These are phyloP conservation scores for Achaetomiella virescens DNA, from an alignment of 495 filamentous ascomycete species.

Conservation along the genomic window DNA sequence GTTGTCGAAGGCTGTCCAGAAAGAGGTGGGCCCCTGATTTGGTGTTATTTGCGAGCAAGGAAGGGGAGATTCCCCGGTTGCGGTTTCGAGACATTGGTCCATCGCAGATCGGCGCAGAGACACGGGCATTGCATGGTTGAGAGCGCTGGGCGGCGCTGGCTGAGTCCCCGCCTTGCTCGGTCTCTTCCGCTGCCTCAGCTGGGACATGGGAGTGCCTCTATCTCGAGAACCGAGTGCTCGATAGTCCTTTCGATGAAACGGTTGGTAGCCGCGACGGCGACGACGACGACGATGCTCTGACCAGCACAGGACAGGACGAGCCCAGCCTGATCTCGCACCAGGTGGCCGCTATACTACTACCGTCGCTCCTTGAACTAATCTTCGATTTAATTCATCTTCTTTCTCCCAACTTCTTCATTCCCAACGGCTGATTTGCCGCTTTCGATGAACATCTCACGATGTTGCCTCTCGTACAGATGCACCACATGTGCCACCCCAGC, in stretches of 20 bases:
- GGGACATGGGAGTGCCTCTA: constrained; percentile 13
- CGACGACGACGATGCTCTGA: constrained; percentile 34
- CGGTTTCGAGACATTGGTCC: neutral
- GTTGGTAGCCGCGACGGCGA: neutral
- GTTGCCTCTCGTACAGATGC: constrained; percentile 42
- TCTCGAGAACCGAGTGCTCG: constrained; percentile 22
- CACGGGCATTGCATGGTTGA: constrained; percentile 14
- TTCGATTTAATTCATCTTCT: constrained; percentile 4
- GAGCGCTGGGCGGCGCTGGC: constrained; percentile 18
- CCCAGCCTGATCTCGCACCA: constrained; percentile 5
- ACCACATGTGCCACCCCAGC: constrained; percentile 42
- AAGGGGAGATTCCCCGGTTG: neutral
- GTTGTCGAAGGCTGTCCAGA: neutral
- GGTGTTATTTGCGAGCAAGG: neutral
- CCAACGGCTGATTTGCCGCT: neutral
- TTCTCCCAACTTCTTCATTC: neutral
- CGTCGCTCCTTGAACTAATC: constrained; percentile 15
- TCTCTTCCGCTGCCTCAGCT: constrained; percentile 9
- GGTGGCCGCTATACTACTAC: constrained; percentile 1
- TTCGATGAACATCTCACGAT: constrained; percentile 27
- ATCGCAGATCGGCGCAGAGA: neutral
- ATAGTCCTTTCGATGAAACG: neutral
- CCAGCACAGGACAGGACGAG: constrained; percentile 27
- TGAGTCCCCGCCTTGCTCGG: constrained; percentile 12
- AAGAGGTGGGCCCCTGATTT: neutral